Base-by-base conservation (phyloP, 768 basidiomycete genomes). In the Grammothele lineata region DNA sequence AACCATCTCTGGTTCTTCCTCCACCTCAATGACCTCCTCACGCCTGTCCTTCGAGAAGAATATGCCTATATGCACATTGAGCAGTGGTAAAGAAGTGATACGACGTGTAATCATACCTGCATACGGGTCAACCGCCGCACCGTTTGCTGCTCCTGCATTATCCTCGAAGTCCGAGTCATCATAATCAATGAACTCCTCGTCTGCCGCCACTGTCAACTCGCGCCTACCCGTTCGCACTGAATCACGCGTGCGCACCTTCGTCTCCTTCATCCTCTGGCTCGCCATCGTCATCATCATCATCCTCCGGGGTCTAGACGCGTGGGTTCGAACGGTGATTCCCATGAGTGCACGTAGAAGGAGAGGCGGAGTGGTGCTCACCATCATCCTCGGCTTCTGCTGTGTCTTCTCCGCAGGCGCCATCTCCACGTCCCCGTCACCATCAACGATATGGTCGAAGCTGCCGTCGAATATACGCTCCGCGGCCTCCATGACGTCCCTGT, bases 41-140 rank as follows among this genome's bases (percentile, higher is more conserved):
- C 81, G 78, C 39, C 93, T 78, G 62, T 93, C 91, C 70, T 95
- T 95, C 35, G 92, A 95, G 65, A 93, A 96, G 74, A 95, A 95
- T 43, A 95, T 81, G 19, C 90, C 92, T 92, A 48, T 35, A 35
- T 37, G 44, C 17, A 42, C 18, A 22, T 33, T 56, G 34, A 52
- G 45, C 49, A 35, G 48, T 41, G 12, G 18, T 21, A 27, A 34
- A 10, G 25, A 7, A 48, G 9, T 11, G n/a, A 39, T n/a, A 7
- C 27, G 7, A 30, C 27, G 27, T 14, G 27, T 30, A 14, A 30
- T 14, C 25, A 42, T 66, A 80, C 92, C 90, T 54, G 91, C 83
- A 63, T 96, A 96, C 10, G 93, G 93, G 68, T 96, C 93, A 10
- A 84, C 85, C 59, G 84, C 80, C 3, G 71, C 62, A 21, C 73